Evolutionary conservation across 2,329 filamentous ascomycete genomes (phyloP), one percentile per base, ranked within the genome.

Genomic region (Pseudovirgaria hyperparasitica): DNA sequence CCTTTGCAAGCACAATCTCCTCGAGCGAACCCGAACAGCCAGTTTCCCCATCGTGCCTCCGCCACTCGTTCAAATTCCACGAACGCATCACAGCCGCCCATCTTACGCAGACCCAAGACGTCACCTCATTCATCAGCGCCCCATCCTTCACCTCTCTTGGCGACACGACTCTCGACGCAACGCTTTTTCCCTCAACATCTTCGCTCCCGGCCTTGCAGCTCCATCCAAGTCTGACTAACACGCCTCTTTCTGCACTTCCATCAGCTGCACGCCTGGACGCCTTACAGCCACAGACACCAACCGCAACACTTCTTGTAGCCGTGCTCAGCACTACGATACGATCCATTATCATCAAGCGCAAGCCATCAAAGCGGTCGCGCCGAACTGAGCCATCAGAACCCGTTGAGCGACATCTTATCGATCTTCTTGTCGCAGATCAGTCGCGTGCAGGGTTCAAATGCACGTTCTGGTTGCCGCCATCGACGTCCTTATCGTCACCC

Each of bases 391-490:
- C 43, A 42, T 30, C 48, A 52, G 19, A 34, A 51, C 22, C 33
- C 23, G 6, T 8, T 16, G 12, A 63, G 76, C 27, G 69, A 79
- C 5, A n/a, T n/a, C 63, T 92, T 3, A 59, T 87, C 21, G 84
- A 92, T 50, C 52, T 90, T 2, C 60, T 86, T 1, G 72, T 94
- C 1, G 86, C 81, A 5, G 87, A 96, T 49, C 81, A 93, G 27
- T 92, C 85, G 0, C 71, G 67, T 36, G 71, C 81, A 0, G 80
- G 78, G 3, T 92, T 94, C 54, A 72, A 67, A 16, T 63, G 94
- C 29, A 86, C 79, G 3, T 84, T 92, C 48, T 96, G 87, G 87
- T 58, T 92, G 2, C 55, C 65, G 4, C 52, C 60, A 5, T 19
- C 11, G 9, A 27, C 16, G 19, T 12, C 16, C 9, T 11, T 9